Percentiles rank a stretch among this genome's conserved stretches.
These are phyloP conservation scores for Mollisia scopiformis DNA, from an alignment of 2,329 filamentous ascomycete genomes.

Conservation along the genomic window DNA sequence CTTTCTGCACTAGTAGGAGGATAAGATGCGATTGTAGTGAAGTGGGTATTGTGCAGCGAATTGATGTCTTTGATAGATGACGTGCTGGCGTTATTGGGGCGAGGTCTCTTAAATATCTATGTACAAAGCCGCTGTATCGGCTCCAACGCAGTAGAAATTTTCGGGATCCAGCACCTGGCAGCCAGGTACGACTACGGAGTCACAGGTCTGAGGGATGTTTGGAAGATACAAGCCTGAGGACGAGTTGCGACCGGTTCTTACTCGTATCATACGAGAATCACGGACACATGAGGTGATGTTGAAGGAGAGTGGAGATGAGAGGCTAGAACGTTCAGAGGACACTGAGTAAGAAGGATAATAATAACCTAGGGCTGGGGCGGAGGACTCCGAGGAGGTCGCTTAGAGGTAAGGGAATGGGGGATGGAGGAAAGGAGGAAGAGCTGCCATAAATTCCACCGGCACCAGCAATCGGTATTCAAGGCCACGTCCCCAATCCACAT, in stretches of 20 bases:
- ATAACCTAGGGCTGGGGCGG: constrained; percentile 16
- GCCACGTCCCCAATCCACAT: too few species aligned
- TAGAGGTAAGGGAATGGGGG: not conserved
- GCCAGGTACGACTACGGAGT: not conserved
- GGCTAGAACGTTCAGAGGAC: constrained; percentile 1
- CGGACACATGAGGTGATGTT: constrained; percentile 26
- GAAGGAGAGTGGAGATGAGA: constrained; percentile 7
- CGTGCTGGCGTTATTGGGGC: constrained; percentile 21
- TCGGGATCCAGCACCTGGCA: constrained; percentile 7
- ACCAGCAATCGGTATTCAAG: not conserved
- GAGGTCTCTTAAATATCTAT: constrained; percentile 22
- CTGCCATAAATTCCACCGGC: not conserved
- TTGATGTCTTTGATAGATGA: constrained; percentile 21
- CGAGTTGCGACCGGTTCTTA: constrained; percentile 21
- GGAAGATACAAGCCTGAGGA: constrained; percentile 16
- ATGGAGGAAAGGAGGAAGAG: not conserved
- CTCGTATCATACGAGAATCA: constrained; percentile 30
- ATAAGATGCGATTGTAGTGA: constrained; percentile 5
- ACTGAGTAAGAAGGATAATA: not conserved
- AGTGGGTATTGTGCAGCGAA: constrained; percentile 9
- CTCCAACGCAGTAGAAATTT: constrained; percentile 4
- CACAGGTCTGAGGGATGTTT: constrained; percentile 20
- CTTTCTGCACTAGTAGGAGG: not conserved
- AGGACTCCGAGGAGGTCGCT: constrained; percentile 13
- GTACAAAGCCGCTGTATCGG: constrained; percentile 7